Evolutionary conservation across 2,329 filamentous ascomycete genomes (phyloP).

Genomic region (Coniochaeta ligniaria): DNA sequence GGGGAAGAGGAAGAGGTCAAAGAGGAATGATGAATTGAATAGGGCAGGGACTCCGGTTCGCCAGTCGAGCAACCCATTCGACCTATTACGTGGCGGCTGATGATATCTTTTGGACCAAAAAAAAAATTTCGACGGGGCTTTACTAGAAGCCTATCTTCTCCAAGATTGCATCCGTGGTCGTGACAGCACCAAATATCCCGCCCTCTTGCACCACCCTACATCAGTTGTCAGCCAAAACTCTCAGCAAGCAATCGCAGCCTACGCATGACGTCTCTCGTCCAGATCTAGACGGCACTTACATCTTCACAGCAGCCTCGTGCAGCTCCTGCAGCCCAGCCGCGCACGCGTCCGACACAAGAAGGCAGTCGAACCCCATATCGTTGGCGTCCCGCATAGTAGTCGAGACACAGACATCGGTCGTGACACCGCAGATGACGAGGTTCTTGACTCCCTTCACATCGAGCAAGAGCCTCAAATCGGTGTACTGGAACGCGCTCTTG

Average conservation of each 20-base stretch:
- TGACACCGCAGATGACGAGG: constrained; percentile 23
- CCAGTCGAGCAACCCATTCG: background rate
- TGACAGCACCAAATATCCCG: constrained; percentile 26
- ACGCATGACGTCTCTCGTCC: background rate
- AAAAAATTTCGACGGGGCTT: background rate
- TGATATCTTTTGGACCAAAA: background rate
- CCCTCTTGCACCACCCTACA: constrained; percentile 20
- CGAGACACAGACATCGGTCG: constrained; percentile 26
- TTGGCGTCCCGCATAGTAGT: constrained; percentile 26
- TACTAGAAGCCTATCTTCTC: background rate
- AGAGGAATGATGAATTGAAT: background rate
- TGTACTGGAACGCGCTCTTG: constrained; percentile 27
- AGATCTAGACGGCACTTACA: background rate
- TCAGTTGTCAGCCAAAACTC: background rate
- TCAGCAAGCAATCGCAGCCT: background rate
- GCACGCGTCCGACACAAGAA: constrained; percentile 18
- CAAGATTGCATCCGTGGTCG: constrained; percentile 4
- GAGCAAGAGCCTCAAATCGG: constrained; percentile 23
- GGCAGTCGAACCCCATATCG: background rate
- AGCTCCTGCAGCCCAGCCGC: constrained; percentile 18
- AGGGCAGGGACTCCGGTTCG: background rate
- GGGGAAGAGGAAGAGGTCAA: background rate
- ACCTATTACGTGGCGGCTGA: background rate
- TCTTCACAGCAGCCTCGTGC: constrained; percentile 18
- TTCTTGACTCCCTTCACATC: constrained; percentile 21